Evolutionary conservation across 805 yeast genomes (phyloP).

Genomic region (Saturnispora halmiae): DNA sequence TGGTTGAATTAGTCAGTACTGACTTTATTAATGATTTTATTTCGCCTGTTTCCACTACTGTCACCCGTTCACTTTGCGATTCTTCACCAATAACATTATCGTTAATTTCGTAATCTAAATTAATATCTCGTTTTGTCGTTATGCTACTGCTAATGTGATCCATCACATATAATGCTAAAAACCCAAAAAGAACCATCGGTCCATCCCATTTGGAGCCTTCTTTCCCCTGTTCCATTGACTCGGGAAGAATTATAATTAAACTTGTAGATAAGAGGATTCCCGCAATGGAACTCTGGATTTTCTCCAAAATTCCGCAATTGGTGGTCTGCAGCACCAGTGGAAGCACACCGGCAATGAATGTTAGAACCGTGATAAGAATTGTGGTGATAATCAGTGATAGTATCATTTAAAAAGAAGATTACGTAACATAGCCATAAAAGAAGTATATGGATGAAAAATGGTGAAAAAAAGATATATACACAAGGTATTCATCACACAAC

Average conservation of each 20-base stretch:
- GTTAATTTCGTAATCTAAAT: not conserved
- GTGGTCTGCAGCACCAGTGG: slow-evolving; percentile 8
- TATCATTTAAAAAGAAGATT: too few relatives aligned
- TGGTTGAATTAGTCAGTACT: slow-evolving; percentile 37
- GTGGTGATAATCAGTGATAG: slow-evolving; percentile 1
- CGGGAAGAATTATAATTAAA: slow-evolving; percentile 12
- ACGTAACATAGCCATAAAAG: too few relatives aligned
- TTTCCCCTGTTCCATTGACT: slow-evolving; percentile 6
- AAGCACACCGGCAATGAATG: slow-evolving; percentile 12
- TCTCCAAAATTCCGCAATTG: slow-evolving; percentile 1
- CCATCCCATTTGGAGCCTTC: slow-evolving; percentile 7
- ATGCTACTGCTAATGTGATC: slow-evolving; percentile 7
- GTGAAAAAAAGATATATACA: not conserved
- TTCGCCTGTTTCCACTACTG: not conserved
- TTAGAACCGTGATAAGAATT: slow-evolving; percentile 5
- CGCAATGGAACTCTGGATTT: slow-evolving; percentile 9
- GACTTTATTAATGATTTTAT: slow-evolving; percentile 16
- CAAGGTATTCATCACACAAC: too few relatives aligned
- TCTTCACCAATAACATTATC: not conserved
- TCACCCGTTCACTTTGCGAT: not conserved
- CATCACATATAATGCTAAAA: slow-evolving; percentile 8
- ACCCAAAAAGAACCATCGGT: slow-evolving; percentile 11
- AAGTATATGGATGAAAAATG: not conserved
- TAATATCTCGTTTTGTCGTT: too few relatives aligned
- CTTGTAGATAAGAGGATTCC: slow-evolving; percentile 13